These are phyloP conservation scores for Balakata baccata DNA, from an alignment of 345 rosid species.

Conservation along the genomic window DNA sequence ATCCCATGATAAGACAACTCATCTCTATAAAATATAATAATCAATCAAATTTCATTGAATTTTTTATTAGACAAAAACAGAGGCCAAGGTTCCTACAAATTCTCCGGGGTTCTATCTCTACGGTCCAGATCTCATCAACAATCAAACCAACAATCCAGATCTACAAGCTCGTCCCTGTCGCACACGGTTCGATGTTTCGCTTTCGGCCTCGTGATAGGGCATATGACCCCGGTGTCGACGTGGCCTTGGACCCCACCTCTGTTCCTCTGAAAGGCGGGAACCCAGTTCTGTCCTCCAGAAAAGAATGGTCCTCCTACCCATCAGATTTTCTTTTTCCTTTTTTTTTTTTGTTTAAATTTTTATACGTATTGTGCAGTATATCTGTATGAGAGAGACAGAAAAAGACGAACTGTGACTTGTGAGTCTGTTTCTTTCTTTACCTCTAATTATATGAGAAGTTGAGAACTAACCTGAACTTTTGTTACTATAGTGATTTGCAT, in stretches of 20 bases:
- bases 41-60: background rate
- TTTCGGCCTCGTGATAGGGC: slow-evolving; percentile 5
- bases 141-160: background rate
- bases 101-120: background rate
- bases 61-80: background rate
- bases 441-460: background rate
- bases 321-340: background rate
- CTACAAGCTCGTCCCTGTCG: background rate
- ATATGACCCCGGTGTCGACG: background rate
- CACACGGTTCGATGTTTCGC: slow-evolving; percentile 21
- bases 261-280: slow-evolving; percentile 12
- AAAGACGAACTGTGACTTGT: background rate
- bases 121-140: slow-evolving; percentile 5
- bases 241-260: slow-evolving; percentile 9
- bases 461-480: too few relatives aligned
- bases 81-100: background rate
- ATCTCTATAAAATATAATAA: background rate
- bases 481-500: too few relatives aligned
- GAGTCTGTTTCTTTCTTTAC: background rate
- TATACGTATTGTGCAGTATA: background rate
- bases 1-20: slow-evolving; percentile 13
- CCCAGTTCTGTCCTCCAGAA: slow-evolving; percentile 7
- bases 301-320: background rate
- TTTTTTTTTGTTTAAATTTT: background rate
- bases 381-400: background rate